Percentiles rank a stretch among this genome's conserved stretches.
Conservation (phyloP, 1,284 basidiomycete genomes). For the Melampsora americana region DNA sequence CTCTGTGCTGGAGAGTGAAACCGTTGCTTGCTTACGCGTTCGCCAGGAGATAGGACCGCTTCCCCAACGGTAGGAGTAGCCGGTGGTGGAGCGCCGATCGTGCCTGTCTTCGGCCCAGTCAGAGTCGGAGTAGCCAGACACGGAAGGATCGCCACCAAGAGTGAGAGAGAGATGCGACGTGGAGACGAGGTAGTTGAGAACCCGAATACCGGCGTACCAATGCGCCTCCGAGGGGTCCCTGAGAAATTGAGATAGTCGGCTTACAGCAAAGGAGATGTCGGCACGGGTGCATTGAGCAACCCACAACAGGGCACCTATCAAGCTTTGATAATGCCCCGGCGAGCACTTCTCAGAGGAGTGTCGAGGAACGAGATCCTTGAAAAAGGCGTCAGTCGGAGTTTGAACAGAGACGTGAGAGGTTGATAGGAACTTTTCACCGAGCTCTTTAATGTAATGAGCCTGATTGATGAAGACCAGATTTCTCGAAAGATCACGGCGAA, state of each 20-base stretch:
- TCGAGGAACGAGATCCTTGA: background rate
- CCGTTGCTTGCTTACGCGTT: background rate
- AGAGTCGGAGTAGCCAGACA: conserved; percentile 3
- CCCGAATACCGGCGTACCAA: background rate
- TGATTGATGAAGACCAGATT: too few species aligned
- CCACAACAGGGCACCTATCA: conserved; percentile 8
- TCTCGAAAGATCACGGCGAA: too few species aligned
- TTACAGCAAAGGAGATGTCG: too few species aligned
- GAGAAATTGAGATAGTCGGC: conserved; percentile 24
- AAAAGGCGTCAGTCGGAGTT: too few species aligned
- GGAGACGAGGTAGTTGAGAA: conserved; percentile 11
- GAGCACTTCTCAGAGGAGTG: background rate
- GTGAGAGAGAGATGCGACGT: background rate
- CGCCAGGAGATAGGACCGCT: conserved; percentile 12
- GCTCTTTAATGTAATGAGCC: too few species aligned
- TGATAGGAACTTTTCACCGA: too few species aligned
- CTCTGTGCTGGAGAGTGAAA: conserved; percentile 2
- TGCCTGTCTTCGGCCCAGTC: too few species aligned
- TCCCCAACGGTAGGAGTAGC: background rate
- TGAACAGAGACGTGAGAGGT: too few species aligned
- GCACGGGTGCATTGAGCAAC: conserved; percentile 6
- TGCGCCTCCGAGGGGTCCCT: conserved; percentile 4
- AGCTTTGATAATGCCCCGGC: background rate
- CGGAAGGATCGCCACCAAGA: background rate
- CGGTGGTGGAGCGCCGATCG: background rate